Conservation (phyloP, 2,329 filamentous ascomycete genomes). For the Colletotrichum cuscutae region DNA sequence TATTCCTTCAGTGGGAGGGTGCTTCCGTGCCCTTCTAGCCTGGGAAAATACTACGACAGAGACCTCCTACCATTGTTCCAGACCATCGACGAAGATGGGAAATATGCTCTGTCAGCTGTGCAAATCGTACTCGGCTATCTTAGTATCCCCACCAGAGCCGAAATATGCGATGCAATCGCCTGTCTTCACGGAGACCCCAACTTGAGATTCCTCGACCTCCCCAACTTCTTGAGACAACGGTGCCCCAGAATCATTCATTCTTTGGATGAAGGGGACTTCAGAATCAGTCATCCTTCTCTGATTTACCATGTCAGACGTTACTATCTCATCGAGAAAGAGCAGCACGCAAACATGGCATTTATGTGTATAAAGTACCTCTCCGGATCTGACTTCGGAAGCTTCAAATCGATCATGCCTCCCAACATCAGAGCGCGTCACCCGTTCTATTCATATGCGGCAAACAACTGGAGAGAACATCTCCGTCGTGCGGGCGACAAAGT, state of each 20-base stretch:
- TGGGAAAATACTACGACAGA: conserved; percentile 32
- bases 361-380: conserved; percentile 38
- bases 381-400: neutral
- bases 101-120: conserved; percentile 1
- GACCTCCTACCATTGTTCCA: conserved; percentile 37
- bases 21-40: conserved; percentile 24
- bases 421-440: neutral
- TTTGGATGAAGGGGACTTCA: conserved; percentile 9
- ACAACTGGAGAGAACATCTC: conserved; percentile 32
- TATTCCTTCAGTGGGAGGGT: neutral
- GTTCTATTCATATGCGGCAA: conserved; percentile 37
- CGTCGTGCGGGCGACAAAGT: conserved; percentile 21
- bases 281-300: conserved; percentile 20
- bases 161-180: conserved; percentile 16
- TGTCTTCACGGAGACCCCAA: conserved; percentile 14
- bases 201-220: conserved; percentile 7
- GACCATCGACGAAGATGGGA: conserved; percentile 24
- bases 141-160: neutral
- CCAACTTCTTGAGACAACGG: conserved; percentile 13
- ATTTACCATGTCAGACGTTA: conserved; percentile 19
- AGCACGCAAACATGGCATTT: conserved; percentile 36
- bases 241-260: conserved; percentile 30
- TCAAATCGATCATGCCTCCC: neutral
- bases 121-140: conserved; percentile 8
- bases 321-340: conserved; percentile 27